A percentile compares a stretch with the other conserved stretches of the same genome.
Evolutionary conservation across 2,329 filamentous ascomycete genomes (phyloP).

Genomic region (Penicillium sp.): DNA sequence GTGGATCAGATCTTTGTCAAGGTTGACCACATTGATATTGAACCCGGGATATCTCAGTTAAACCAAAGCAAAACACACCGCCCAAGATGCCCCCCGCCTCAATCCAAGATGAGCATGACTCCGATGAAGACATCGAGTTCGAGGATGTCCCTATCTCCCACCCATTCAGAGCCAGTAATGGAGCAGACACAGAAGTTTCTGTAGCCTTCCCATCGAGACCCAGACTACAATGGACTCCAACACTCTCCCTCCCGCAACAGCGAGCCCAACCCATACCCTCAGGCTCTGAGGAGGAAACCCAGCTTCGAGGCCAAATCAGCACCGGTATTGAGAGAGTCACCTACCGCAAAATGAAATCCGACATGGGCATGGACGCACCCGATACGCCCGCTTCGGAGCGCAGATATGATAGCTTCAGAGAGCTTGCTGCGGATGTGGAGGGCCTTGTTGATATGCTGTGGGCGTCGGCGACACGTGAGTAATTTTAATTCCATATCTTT

Average conservation of each 20-base stretch:
- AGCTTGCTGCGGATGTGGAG: slow-evolving; percentile 73
- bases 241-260: slow-evolving; percentile 49
- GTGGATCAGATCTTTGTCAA: not conserved
- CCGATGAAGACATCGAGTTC: slow-evolving; percentile 21
- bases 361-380: slow-evolving; percentile 30
- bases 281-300: slow-evolving; percentile 58
- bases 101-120: slow-evolving; percentile 6
- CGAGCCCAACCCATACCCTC: slow-evolving; percentile 54
- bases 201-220: not conserved
- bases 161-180: not conserved
- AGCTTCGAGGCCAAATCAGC: slow-evolving; percentile 20
- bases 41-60: no score
- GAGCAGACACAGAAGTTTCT: not conserved
- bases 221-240: slow-evolving; percentile 24
- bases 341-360: slow-evolving; percentile 40
- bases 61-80: not conserved
- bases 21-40: no score
- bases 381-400: slow-evolving; percentile 36
- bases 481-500: not conserved
- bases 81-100: slow-evolving; percentile 1
- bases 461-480: slow-evolving; percentile 80
- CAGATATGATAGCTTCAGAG: slow-evolving; percentile 63
- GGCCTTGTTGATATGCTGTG: slow-evolving; percentile 76
- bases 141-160: slow-evolving; percentile 20
- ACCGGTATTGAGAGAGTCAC: slow-evolving; percentile 19